These are phyloP conservation scores for Copromyces sp. DNA, from an alignment of 495 filamentous ascomycete genomes.

Conservation along the genomic window DNA sequence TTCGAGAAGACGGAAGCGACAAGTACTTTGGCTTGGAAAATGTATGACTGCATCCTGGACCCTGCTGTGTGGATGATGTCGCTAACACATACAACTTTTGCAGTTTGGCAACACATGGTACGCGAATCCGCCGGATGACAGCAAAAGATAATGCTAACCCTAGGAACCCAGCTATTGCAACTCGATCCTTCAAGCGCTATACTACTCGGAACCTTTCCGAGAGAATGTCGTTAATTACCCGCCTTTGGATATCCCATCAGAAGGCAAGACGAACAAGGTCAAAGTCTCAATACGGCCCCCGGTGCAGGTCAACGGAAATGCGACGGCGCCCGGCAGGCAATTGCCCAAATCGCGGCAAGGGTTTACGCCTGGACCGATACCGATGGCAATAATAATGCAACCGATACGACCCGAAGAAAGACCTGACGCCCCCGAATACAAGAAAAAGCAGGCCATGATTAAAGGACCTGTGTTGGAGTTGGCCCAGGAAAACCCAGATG, in stretches of 20 bases:
- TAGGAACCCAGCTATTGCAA: constrained; percentile 70
- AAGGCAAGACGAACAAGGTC: constrained; percentile 33
- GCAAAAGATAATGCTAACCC: not conserved
- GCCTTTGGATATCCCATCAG: constrained; percentile 36
- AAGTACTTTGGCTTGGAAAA: constrained; percentile 99
- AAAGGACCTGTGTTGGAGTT: constrained; percentile 76
- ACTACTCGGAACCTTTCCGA: constrained; percentile 90
- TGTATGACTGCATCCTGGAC: constrained; percentile 43
- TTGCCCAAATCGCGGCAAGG: not conserved
- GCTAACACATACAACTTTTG: constrained; percentile 11
- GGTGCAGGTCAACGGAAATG: constrained; percentile 29
- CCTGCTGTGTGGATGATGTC: constrained; percentile 3
- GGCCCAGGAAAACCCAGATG: constrained; percentile 61
- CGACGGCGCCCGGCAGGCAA: constrained; percentile 37
- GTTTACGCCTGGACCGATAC: constrained; percentile 8
- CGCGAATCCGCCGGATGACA: constrained; percentile 5
- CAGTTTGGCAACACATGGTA: constrained; percentile 98
- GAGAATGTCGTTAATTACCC: constrained; percentile 93
- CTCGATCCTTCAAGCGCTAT: constrained; percentile 93
- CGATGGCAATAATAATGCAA: constrained; percentile 8
- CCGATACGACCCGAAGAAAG: constrained; percentile 51
- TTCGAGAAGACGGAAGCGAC: constrained; percentile 83
- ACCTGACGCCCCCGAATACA: constrained; percentile 84
- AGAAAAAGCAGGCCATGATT: constrained; percentile 88
- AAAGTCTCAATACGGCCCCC: constrained; percentile 41